phyloP scores from a whole-genome alignment of 2,329 filamentous ascomycete genomes.

The Penicillium sp. region DNA sequence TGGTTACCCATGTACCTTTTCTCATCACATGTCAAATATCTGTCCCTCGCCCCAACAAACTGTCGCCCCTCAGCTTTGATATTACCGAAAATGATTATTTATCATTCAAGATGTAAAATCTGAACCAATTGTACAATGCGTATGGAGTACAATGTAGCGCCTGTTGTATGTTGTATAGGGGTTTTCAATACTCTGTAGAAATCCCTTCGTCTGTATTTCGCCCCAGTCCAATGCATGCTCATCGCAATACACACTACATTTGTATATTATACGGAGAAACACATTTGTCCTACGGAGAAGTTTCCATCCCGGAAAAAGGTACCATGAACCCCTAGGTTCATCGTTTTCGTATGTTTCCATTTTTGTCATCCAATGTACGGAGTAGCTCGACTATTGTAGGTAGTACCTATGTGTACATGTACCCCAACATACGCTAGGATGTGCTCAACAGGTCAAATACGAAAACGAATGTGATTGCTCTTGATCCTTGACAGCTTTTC shows the following conservation, averaged over 20 bases:
- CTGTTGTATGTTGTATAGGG: neutral
- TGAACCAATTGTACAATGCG: neutral
- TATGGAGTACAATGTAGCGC: neutral
- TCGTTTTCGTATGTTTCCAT: neutral
- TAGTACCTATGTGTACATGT: neutral
- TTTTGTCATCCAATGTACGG: neutral
- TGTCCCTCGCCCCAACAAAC: neutral
- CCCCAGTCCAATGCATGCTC: neutral
- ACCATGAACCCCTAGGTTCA: neutral
- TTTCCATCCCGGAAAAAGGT: neutral
- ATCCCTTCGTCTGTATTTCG: no score
- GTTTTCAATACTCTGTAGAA: neutral
- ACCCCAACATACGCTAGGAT: conserved; percentile 1
- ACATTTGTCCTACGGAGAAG: neutral
- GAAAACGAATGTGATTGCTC: neutral
- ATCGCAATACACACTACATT: neutral
- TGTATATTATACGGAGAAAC: neutral
- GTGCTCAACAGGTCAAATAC: neutral
- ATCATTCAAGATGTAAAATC: neutral
- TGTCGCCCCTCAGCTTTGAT: neutral
- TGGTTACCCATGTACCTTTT: neutral
- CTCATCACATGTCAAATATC: conserved; percentile 7
- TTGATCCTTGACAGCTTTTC: neutral
- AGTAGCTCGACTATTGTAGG: neutral
- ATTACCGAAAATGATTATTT: conserved; percentile 1